Conservation (phyloP, 2,329 filamentous ascomycete species). For the Trichoderma sp. region DNA sequence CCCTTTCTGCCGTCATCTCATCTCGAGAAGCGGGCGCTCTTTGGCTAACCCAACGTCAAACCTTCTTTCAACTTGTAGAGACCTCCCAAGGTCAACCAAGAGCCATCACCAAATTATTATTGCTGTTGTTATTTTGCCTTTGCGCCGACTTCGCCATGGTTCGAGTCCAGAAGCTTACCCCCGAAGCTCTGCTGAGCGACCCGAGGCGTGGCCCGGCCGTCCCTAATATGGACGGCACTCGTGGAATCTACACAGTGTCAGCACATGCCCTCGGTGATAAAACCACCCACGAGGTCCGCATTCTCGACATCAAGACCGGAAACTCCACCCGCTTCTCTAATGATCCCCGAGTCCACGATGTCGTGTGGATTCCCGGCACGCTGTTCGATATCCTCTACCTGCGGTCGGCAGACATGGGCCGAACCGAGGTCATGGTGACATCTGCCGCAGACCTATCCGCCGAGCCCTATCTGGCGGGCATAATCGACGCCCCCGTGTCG, state of each 20-base stretch:
- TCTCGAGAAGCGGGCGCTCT: background rate
- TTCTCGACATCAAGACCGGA: constrained; percentile 34
- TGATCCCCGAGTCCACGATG: constrained; percentile 32
- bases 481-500: constrained; percentile 34
- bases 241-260: constrained; percentile 41
- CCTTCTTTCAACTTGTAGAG: background rate
- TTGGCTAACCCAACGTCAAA: background rate
- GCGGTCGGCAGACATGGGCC: constrained; percentile 28
- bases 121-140: too few species aligned
- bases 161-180: constrained; percentile 29
- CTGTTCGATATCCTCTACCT: constrained; percentile 18
- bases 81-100: background rate
- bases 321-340: constrained; percentile 27
- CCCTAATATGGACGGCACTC: constrained; percentile 40
- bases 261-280: constrained; percentile 35
- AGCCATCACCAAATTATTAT: background rate
- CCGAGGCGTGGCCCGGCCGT: constrained; percentile 35
- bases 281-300: constrained; percentile 32
- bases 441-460: constrained; percentile 24
- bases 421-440: constrained; percentile 33
- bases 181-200: constrained; percentile 32
- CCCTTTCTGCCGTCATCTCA: background rate
- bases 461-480: constrained; percentile 28
- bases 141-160: constrained; percentile 19
- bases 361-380: constrained; percentile 36